Percentiles rank a stretch among this genome's conserved stretches.
Evolutionary conservation across 805 yeast species (phyloP).

Genomic region (Candida fluviatilis): DNA sequence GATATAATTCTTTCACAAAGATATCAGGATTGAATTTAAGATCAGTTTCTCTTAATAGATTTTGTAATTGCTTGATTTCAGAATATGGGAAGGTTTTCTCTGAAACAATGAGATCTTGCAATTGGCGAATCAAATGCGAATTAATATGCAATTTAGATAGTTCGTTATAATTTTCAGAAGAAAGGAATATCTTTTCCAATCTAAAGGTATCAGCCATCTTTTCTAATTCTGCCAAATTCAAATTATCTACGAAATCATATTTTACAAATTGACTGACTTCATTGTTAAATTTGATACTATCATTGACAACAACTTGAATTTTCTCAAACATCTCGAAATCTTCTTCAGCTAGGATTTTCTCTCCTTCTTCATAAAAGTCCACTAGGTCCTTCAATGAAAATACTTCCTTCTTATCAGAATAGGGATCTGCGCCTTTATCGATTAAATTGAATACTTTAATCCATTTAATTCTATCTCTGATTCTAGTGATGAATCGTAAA

Average conservation of each 20-base stretch:
- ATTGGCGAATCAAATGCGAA: conserved; percentile 14
- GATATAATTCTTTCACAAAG: conserved; percentile 12
- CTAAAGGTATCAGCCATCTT: conserved; percentile 16
- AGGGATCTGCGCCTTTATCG: conserved; percentile 39
- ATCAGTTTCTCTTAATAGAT: conserved; percentile 17
- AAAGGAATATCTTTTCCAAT: conserved; percentile 20
- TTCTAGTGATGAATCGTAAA: conserved; percentile 29
- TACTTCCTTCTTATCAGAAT: conserved; percentile 29
- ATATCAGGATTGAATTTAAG: conserved; percentile 13
- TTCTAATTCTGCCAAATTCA: conserved; percentile 15
- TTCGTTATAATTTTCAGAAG: conserved; percentile 21
- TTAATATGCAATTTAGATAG: conserved; percentile 24
- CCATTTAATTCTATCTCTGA: conserved; percentile 36
- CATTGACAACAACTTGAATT: conserved; percentile 19
- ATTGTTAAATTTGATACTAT: conserved; percentile 22
- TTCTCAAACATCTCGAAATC: conserved; percentile 30
- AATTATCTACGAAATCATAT: conserved; percentile 11
- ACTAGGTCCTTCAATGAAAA: conserved; percentile 28
- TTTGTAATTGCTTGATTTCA: conserved; percentile 21
- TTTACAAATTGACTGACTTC: conserved; percentile 15
- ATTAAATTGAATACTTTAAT: conserved; percentile 25
- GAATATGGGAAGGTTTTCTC: conserved; percentile 11
- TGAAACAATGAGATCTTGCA: conserved; percentile 7
- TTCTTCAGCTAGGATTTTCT: conserved; percentile 21
- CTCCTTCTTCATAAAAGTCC: conserved; percentile 25